Evolutionary conservation across 192 early-diverging fungal species (phyloP), one percentile per base, ranked within the genome.

Genomic region (Coemansia aciculifera): DNA sequence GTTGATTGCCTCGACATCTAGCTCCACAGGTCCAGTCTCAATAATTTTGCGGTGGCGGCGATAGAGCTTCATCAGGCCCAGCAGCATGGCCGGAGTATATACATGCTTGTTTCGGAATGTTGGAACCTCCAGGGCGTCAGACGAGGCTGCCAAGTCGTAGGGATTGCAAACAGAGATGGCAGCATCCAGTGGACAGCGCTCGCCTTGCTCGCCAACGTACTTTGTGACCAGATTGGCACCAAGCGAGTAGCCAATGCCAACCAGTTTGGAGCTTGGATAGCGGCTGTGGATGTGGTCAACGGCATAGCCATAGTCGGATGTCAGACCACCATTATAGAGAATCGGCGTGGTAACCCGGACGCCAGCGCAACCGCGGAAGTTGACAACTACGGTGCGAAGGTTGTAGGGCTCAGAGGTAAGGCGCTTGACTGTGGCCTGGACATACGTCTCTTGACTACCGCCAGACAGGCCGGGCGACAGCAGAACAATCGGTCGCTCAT

Each of bases 191-290:
- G 89, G 89, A 62, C 90, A 93, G 15, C 84, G 79, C 24, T 85
- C 86, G 17, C 91, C 90, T 57, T 90, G 88, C 74, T 96, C 92
- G n/a, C 94, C 94, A 21, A 92, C 87, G 46, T 89, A 93, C 84
- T 97, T 99, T 66, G 91, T 89, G 38, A 99, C 62, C 48, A 99
- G 87, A 71, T 99, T 99, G 32, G 94, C 87, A 23, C 97, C 97
- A 54, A 99, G 83, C 42, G 91, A 93, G 75, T 92, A 99, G 5
- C 97, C 97, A 62, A 94, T 79, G 19, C 88, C 93, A 52, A 95
- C 77, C 44, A 96, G 64, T 21, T 90, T 85, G 34, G 91, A 86
- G 34, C 75, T 64, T 2, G 93, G 89, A 52, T 85, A 72, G 32
- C 89, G 82, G 17, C 90, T 51, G 29, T 29, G 69, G 17, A 84